Evolutionary conservation across 169 alveolate genomes (phyloP).

Genomic region (Eimeria necatrix): DNA sequence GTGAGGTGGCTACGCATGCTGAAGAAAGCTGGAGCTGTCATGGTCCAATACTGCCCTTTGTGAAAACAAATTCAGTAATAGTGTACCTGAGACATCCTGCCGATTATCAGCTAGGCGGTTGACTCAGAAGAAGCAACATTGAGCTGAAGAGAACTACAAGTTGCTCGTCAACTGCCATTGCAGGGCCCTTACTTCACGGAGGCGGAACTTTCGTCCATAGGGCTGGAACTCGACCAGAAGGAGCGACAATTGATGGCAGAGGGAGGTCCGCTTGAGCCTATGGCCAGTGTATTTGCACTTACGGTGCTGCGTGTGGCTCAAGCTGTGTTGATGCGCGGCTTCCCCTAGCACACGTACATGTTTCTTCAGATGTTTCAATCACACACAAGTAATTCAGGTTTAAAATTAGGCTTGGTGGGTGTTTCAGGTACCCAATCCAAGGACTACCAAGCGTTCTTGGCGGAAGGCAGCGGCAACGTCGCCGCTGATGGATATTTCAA

Average conservation of each 20-base stretch:
- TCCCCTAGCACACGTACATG: too few relatives aligned
- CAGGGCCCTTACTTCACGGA: constrained; percentile 77
- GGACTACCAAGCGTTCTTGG: constrained; percentile 63
- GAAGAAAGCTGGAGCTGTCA: too few relatives aligned
- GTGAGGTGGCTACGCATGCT: constrained; percentile 66
- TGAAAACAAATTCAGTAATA: neutral
- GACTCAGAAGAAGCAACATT: too few relatives aligned
- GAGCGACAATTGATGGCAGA: constrained; percentile 79
- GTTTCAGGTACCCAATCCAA: neutral
- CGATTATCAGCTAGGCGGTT: too few relatives aligned
- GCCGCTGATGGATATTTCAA: constrained; percentile 78
- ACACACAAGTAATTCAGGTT: too few relatives aligned
- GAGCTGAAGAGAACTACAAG: too few relatives aligned
- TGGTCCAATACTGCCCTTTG: neutral
- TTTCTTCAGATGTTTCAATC: too few relatives aligned
- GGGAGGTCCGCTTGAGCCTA: constrained; percentile 4
- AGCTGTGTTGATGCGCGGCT: too few relatives aligned
- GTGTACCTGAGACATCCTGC: too few relatives aligned
- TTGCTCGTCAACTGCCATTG: neutral
- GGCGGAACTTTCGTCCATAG: constrained; percentile 68
- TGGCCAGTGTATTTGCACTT: neutral
- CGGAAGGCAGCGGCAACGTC: constrained; percentile 72
- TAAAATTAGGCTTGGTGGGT: neutral
- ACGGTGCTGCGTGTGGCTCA: too few relatives aligned
- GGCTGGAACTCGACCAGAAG: constrained; percentile 67